Base-by-base conservation (phyloP, 176 grass and related monocot species). In the Coix lacrymajobi region DNA sequence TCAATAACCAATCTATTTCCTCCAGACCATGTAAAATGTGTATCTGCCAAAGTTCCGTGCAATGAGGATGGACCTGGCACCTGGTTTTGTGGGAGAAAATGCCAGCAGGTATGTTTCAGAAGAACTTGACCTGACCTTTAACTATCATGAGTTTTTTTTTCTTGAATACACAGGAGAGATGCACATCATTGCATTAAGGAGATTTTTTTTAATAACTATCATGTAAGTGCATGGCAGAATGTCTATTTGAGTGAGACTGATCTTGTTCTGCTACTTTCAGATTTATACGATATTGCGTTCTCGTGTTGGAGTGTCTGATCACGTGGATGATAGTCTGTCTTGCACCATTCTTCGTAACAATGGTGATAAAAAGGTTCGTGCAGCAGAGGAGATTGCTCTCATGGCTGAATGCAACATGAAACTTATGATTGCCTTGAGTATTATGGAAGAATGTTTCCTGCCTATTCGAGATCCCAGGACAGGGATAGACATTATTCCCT, bases 331-430 rank as follows among this genome's bases (percentile, higher is more conserved):
- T 77, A 91, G 69, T 8, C 89, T 93, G 22, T 91, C 89, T 72
- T 95, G 68, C 78, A 93, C 83, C 29, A 41, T 91, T 89, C 87
- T 98, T 83, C 86, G 71, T 54, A 95, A 77, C 76, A 94, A 93
- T 69, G 82, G 81, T 76, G 87, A 98, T 76, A 82, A 90, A 69
- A 93, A 88, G 79, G 48, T 93, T 66, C 80, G 31, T 38, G 44
- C 79, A 17, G 72, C 87, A 69, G 38, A 85, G 69, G 88, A 86
- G 31, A 90, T 93, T 86, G 85, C 92, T 78, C 71, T 93, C 45
- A 73, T 91, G 81, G 89, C 92, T 81, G 96, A 98, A 76, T 98
- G 96, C 90, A 98, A 90, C 85, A 90, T 88, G 77, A 98, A 98
- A 93, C 81, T 98, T 78, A 73, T 94, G 44, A 84, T 98, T 82